Conservation (phyloP, 345 rosid species). For the Geranium brycei region DNA sequence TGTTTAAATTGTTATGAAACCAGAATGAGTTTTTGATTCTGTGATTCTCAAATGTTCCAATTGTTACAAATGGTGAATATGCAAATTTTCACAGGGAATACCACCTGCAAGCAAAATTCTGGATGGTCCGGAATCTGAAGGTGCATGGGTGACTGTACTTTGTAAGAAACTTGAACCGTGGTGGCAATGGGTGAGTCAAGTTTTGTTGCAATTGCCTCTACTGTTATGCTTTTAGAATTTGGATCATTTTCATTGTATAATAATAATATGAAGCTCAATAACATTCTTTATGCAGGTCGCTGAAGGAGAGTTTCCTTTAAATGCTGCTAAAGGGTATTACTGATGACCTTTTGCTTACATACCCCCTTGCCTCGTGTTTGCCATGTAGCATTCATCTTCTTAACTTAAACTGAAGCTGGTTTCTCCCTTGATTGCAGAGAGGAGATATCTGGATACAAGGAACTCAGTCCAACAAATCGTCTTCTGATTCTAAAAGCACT, state of each 20-base stretch:
- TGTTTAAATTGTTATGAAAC: neutral
- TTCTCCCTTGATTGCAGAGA: constrained; percentile 29
- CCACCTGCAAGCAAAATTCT: constrained; percentile 52
- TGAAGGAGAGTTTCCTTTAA: constrained; percentile 53
- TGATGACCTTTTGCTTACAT: constrained; percentile 1
- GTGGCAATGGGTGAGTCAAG: constrained; percentile 73
- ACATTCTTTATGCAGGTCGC: constrained; percentile 45
- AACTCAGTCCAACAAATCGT: constrained; percentile 49
- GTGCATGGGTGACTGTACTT: constrained; percentile 66
- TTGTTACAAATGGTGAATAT: neutral
- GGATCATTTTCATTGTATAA: neutral
- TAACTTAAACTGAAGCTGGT: constrained; percentile 3
- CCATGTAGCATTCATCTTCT: constrained; percentile 2
- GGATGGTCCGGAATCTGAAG: constrained; percentile 18
- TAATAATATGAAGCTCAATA: neutral
- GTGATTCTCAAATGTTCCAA: neutral
- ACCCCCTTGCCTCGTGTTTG: neutral
- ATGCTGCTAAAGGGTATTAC: constrained; percentile 45
- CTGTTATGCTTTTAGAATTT: neutral
- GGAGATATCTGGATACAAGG: constrained; percentile 49
- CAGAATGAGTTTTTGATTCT: neutral
- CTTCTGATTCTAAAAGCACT: constrained; percentile 61
- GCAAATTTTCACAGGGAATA: constrained; percentile 38
- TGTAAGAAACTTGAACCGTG: constrained; percentile 59
- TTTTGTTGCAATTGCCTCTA: constrained; percentile 2